Percentiles rank a stretch among this genome's conserved stretches.
Evolutionary conservation across 2,329 filamentous ascomycete species (phyloP).

Genomic region (Paraconiothyrium sp.): DNA sequence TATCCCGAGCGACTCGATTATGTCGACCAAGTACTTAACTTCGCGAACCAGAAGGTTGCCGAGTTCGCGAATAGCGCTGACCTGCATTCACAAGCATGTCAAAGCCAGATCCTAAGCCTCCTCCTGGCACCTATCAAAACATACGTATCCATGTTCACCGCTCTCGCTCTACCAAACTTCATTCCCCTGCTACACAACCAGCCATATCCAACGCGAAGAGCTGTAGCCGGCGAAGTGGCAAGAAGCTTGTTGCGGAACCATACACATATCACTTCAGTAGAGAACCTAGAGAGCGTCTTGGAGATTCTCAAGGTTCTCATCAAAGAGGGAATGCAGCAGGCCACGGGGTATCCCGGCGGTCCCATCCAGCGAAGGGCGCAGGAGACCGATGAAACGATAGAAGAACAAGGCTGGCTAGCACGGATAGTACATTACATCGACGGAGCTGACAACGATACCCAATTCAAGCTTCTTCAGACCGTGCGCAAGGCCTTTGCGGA

Average conservation of each 20-base stretch:
- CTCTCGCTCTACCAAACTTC: slow-evolving; percentile 89
- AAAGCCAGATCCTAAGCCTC: slow-evolving; percentile 87
- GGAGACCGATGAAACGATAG: slow-evolving; percentile 96
- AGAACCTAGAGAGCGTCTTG: slow-evolving; percentile 87
- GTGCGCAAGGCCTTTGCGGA: slow-evolving; percentile 86
- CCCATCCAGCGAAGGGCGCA: slow-evolving; percentile 75
- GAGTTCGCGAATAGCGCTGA: slow-evolving; percentile 96
- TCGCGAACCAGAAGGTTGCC: slow-evolving; percentile 84
- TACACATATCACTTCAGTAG: slow-evolving; percentile 78
- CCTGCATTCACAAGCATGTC: slow-evolving; percentile 84
- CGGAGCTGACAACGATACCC: slow-evolving; percentile 86
- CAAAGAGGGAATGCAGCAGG: slow-evolving; percentile 84
- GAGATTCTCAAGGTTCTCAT: slow-evolving; percentile 91
- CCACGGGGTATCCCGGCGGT: slow-evolving; percentile 84
- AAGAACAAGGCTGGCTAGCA: slow-evolving; percentile 97
- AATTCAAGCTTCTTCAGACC: slow-evolving; percentile 92
- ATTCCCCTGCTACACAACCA: slow-evolving; percentile 90
- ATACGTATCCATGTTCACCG: slow-evolving; percentile 96
- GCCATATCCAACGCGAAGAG: slow-evolving; percentile 88
- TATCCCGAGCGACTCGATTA: slow-evolving; percentile 94
- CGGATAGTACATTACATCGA: slow-evolving; percentile 89
- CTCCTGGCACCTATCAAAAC: slow-evolving; percentile 90
- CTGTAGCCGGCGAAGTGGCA: slow-evolving; percentile 89
- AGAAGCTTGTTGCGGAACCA: slow-evolving; percentile 83
- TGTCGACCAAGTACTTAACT: slow-evolving; percentile 91